Conservation (phyloP, 2,329 filamentous ascomycete genomes). For the Verticillium dahliae region DNA sequence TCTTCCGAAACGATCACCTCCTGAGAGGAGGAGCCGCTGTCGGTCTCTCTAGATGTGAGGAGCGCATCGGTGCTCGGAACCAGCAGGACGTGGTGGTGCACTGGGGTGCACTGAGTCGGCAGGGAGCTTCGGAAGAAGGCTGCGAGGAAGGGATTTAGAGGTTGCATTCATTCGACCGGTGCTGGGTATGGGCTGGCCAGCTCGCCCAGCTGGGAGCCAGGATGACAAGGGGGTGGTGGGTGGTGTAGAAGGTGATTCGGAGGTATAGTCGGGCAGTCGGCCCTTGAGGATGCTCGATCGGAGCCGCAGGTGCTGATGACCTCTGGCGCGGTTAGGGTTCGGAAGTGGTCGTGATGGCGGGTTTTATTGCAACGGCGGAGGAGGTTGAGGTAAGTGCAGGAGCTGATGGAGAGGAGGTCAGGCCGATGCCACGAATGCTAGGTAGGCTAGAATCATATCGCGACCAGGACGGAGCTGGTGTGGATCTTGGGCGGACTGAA, state of each 20-base stretch:
- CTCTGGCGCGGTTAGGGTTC: background rate
- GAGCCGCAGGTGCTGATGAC: background rate
- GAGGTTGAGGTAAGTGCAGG: background rate
- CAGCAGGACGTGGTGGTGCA: conserved; percentile 87
- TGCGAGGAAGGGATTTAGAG: conserved; percentile 96
- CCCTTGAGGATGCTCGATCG: background rate
- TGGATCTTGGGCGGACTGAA: background rate
- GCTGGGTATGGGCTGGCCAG: conserved; percentile 10
- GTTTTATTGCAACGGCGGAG: background rate
- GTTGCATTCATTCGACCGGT: conserved; percentile 61
- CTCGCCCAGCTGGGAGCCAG: conserved; percentile 3
- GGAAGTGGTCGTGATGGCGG: background rate
- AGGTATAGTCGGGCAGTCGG: background rate
- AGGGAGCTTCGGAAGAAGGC: conserved; percentile 98
- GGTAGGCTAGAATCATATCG: background rate
- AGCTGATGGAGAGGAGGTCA: background rate
- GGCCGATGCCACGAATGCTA: background rate
- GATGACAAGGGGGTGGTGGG: background rate
- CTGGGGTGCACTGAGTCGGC: conserved; percentile 82
- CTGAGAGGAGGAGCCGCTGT: conserved; percentile 67
- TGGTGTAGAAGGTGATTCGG: background rate
- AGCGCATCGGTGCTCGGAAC: conserved; percentile 91
- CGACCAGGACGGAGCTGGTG: background rate
- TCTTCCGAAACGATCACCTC: conserved; percentile 88
- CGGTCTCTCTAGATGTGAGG: conserved; percentile 79